These are phyloP conservation scores for Botrytis porri DNA, from an alignment of 2,329 filamentous ascomycete species.

Conservation along the genomic window DNA sequence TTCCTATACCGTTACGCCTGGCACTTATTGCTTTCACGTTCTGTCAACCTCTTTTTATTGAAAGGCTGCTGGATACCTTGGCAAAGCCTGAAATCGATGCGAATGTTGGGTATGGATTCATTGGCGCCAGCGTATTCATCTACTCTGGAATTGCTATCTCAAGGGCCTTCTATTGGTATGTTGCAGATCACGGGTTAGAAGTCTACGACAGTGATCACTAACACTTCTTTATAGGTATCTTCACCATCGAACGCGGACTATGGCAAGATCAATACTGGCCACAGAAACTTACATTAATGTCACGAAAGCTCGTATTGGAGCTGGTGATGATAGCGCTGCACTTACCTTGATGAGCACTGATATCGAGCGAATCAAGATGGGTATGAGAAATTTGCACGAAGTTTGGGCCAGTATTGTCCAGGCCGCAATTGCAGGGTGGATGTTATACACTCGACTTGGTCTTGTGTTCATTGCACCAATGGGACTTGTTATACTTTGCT, in stretches of 20 bases:
- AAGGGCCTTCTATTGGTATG: conserved; percentile 16
- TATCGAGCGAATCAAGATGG: conserved; percentile 25
- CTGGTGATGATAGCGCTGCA: conserved; percentile 21
- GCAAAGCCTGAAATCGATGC: conserved; percentile 21
- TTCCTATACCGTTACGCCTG: conserved; percentile 24
- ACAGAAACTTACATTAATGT: conserved; percentile 51
- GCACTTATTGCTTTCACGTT: conserved; percentile 28
- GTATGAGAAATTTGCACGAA: background rate
- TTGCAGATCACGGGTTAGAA: background rate
- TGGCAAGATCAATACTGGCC: conserved; percentile 41
- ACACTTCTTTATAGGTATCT: conserved; percentile 12
- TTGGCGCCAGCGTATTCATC: conserved; percentile 24
- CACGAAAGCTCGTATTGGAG: conserved; percentile 32
- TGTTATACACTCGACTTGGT: conserved; percentile 34
- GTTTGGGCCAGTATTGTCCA: conserved; percentile 31
- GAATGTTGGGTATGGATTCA: conserved; percentile 28
- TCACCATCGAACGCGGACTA: conserved; percentile 17
- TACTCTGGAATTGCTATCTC: conserved; percentile 25
- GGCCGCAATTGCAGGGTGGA: conserved; percentile 38
- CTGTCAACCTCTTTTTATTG: conserved; percentile 26
- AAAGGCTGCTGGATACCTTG: conserved; percentile 25
- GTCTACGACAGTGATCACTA: background rate
- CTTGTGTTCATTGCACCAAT: conserved; percentile 42
- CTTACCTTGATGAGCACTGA: conserved; percentile 35
- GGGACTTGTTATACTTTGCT: conserved; percentile 42